Evolutionary conservation across 306 rosid species (phyloP), one percentile per base, ranked within the genome.

Genomic region (Citrullus colocynthis): DNA sequence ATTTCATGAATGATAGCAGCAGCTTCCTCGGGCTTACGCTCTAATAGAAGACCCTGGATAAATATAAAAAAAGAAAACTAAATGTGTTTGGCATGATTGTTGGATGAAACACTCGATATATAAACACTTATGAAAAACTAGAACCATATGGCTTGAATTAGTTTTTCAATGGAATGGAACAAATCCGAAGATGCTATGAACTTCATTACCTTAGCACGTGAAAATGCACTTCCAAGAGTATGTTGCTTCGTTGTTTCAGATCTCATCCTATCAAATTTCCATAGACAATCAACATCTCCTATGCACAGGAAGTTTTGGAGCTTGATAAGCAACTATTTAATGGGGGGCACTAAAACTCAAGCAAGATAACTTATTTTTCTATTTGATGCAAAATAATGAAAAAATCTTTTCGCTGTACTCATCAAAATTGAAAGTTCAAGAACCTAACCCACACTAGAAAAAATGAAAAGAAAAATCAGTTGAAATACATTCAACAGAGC

Each of bases 251-350:
- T 81, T 42, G 91, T 70, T 83, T 88, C 85, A 4, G 93, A 88
- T 83, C 97, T 88, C 80, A 92, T 78, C 81, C 88, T 88, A 86
- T 95, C 92, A 79, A 87, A 85, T 86, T 82, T 88, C 96, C 93
- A 88, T 77, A 92, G 84, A 54, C 92, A 82, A 55, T 86, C 86
- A 5, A 69, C 87, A 72, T 92, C 96, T 69, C 97, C 98, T 93
- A 58, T 64, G 81, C 80, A 83, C 58, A 20, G 61, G 83, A 49
- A 84, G 59, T 32, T 39, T 48, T 28, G 59, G 79, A 78, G 62
- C 41, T 83, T 79, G 57, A 86, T 34, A 82, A 71, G 82, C 36
- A 77, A 83, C 34, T 6, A 32, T 59, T 67, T 45, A 14, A 52
- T 57, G 6, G 5, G 39, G 8, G 45, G 44, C 4, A 30, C 41